Evolutionary conservation across 2,329 filamentous ascomycete species (phyloP), one percentile per base, ranked within the genome.

Genomic region (Diaporthe caulivora): DNA sequence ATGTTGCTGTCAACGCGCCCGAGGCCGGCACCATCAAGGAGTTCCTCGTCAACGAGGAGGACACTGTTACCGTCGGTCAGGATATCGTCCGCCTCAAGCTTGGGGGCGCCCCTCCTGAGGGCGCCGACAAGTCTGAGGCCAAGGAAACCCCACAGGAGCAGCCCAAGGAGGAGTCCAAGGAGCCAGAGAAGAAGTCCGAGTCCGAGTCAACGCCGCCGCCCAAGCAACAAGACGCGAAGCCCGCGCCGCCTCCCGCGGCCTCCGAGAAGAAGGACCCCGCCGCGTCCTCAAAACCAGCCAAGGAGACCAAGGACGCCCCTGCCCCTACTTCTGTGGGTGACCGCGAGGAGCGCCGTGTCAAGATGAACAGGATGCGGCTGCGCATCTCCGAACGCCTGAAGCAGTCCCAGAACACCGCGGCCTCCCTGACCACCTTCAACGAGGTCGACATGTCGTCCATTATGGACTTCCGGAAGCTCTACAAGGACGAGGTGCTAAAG

Each of bases 341-440:
- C 84, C 93, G 96, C 72, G 94, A 97, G 78, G 96, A 99, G 87
- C 93, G 94, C 77, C 92, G 95, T 75, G 95, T 98, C 80, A 99
- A 99, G 90, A 99, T 99, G 97, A 98, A 98, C 88, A 95, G 97
- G 77, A 99, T 99, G 97, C 95, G 97, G 77, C 91, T 98, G 75
- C 93, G 97, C 76, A 99, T 98, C 78, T 95, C 97, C 67, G 97
- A 99, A 87, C 95, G 97, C 78, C 90, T 99, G 77, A 99, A 99
- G 91, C 97, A 99, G 84, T 98, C 97, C 26, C 97, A 99, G 83
- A 99, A 99, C 87, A 98, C 97, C 1, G 96, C 97, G 67, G 97
- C 97, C 57, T 98, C 97, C 5, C 89, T 99, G 70, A 98, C 97
- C 62, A 99, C 97, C 34, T 99, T 99, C 90, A 98, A 99, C 84